Base-by-base conservation (phyloP, 106 monocot genomes). In the Phalaenopsis aphrodite region DNA sequence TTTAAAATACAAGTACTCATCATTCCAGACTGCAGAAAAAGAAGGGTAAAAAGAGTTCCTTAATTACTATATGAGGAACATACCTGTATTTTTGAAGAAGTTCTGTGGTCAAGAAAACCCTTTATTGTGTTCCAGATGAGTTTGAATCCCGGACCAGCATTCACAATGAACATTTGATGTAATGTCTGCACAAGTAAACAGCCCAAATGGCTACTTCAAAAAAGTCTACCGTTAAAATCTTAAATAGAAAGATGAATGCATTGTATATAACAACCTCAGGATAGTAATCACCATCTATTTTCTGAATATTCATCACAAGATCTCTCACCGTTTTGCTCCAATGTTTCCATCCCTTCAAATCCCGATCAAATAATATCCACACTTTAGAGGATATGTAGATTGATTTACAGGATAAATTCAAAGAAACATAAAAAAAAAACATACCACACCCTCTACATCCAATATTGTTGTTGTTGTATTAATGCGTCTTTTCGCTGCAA, bases 151-250 rank as follows among this genome's bases (percentile, higher is more conserved):
- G 81, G 85, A 24, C 98, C 94, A 69, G 94, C 94, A 87, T 99
- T 99, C n/a, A 99, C 89, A 72, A 99, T 90, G 74, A 94, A 99
- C 98, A 99, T 94, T 78, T 99, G 92, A 81, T 99, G 92, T 67
- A 99, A 78, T 41, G 94, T 93, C 95, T 95, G 82, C 43, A n/a
- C 56, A 68, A 30, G 58, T n/a, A 65, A 49, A 42, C 46, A 38
- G 8, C 19, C 1, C 41, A 57, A 74, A 45, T 45, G 45, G 6
- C 18, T 19, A 45, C 8, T 1, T 19, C 8, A 74, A 74, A 6
- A 43, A 45, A 76, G 2, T 49, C 76, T 61, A 5, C 21, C 5
- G n/a, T 21, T 8, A 0, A 19, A 76, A 49, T 42, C 3, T 4
- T 49, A 48, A 23, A 46, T 49, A 14, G 23, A 52, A 55, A 61